phyloP scores from a whole-genome alignment of 805 yeast genomes.

The Saccharomycopsis selenospora region DNA sequence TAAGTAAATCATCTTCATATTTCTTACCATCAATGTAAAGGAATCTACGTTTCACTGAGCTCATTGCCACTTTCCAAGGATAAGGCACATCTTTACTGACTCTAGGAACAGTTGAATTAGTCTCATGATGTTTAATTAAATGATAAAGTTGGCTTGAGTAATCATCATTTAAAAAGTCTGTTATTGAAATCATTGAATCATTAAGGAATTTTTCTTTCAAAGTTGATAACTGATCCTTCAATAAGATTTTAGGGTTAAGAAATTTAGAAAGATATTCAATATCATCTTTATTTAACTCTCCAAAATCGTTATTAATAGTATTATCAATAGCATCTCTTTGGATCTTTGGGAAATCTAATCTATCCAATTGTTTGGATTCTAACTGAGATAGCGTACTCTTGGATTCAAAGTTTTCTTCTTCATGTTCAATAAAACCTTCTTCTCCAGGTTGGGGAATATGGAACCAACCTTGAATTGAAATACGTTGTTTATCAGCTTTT shows the following conservation, averaged over 20 bases:
- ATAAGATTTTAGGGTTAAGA: slow-evolving; percentile 49
- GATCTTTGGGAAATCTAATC: slow-evolving; percentile 74
- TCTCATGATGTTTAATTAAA: slow-evolving; percentile 48
- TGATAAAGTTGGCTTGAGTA: slow-evolving; percentile 42
- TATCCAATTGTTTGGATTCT: slow-evolving; percentile 68
- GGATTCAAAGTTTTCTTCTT: slow-evolving; percentile 70
- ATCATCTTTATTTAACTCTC: slow-evolving; percentile 37
- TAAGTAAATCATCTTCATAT: slow-evolving; percentile 26
- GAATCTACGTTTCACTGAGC: slow-evolving; percentile 89
- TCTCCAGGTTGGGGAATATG: slow-evolving; percentile 95
- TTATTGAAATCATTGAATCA: slow-evolving; percentile 64
- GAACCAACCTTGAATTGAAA: slow-evolving; percentile 98
- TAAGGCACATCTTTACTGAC: slow-evolving; percentile 43
- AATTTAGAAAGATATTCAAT: slow-evolving; percentile 42
- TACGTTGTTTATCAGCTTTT: slow-evolving; percentile 77
- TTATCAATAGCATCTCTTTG: slow-evolving; percentile 37
- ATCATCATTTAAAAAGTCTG: slow-evolving; percentile 51
- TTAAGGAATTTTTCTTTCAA: slow-evolving; percentile 51
- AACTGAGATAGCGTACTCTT: slow-evolving; percentile 71
- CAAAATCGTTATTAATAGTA: slow-evolving; percentile 26
- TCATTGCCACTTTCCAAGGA: slow-evolving; percentile 90
- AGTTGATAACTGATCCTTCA: slow-evolving; percentile 30
- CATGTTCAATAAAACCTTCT: slow-evolving; percentile 74
- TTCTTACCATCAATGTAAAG: slow-evolving; percentile 69
- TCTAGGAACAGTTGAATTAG: slow-evolving; percentile 55